Evolutionary conservation across 768 basidiomycete genomes (phyloP).

Genomic region (Kondoa malvinella): DNA sequence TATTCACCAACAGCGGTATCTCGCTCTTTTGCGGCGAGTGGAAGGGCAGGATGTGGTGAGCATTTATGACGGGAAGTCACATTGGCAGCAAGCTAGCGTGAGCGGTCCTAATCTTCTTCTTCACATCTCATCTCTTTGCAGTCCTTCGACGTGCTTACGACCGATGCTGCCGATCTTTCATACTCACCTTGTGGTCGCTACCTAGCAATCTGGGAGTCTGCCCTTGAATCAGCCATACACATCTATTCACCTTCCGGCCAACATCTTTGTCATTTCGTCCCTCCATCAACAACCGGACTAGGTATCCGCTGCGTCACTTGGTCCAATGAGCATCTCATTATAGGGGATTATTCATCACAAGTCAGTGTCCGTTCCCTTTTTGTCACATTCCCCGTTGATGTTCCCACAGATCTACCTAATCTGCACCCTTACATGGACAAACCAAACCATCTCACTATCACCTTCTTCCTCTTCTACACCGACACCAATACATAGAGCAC

Average conservation of each 20-base stretch:
- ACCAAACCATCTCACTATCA: neutral
- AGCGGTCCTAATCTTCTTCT: neutral
- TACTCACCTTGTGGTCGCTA: conserved; percentile 34
- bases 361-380: neutral
- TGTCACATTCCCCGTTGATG: neutral
- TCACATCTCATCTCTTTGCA: conserved; percentile 11
- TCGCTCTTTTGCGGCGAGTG: conserved; percentile 33
- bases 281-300: conserved; percentile 18
- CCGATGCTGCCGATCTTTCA: conserved; percentile 30
- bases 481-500: neutral
- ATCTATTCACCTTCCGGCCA: conserved; percentile 31
- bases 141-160: conserved; percentile 31
- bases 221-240: conserved; percentile 31
- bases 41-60: conserved; percentile 30
- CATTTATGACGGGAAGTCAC: conserved; percentile 29
- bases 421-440: neutral
- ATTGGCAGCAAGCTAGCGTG: conserved; percentile 8
- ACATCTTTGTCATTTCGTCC: conserved; percentile 18
- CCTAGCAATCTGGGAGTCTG: conserved; percentile 30
- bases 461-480: neutral
- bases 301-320: conserved; percentile 24
- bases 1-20: conserved; percentile 24
- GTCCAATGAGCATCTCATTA: conserved; percentile 20
- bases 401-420: neutral
- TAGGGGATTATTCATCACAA: conserved; percentile 20